These are phyloP conservation scores for Trichoderma asperellum DNA, from an alignment of 2,329 filamentous ascomycete genomes.

Conservation along the genomic window DNA sequence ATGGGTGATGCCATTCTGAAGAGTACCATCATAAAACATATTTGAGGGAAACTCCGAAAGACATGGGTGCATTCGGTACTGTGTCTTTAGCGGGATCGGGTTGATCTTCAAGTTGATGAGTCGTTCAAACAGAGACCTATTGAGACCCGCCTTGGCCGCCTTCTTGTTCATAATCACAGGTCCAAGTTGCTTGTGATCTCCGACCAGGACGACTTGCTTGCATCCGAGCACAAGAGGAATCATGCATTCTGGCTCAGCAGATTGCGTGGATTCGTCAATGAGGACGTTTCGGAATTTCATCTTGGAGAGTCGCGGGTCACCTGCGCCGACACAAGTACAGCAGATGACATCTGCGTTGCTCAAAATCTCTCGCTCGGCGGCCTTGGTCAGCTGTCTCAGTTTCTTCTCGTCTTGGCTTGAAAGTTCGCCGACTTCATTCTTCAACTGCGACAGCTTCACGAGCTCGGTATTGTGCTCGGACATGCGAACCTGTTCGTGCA, in stretches of 20 bases:
- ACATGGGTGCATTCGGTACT: constrained; percentile 99
- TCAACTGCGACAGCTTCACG: constrained; percentile 88
- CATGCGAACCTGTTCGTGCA: constrained; percentile 97
- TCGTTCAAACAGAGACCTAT: constrained; percentile 98
- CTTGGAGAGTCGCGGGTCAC: constrained; percentile 91
- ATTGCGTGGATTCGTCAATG: constrained; percentile 98
- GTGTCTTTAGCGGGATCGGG: constrained; percentile 91
- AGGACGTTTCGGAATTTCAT: constrained; percentile 98
- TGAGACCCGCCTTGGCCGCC: constrained; percentile 93
- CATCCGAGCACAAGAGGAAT: constrained; percentile 95
- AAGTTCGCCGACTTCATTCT: constrained; percentile 86
- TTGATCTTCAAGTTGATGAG: constrained; percentile 88
- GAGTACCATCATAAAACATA: constrained; percentile 98
- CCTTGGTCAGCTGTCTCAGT: constrained; percentile 91
- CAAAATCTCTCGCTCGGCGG: constrained; percentile 92
- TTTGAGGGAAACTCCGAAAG: constrained; percentile 97
- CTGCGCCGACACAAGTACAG: constrained; percentile 97
- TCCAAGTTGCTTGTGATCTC: constrained; percentile 96
- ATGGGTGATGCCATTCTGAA: constrained; percentile 95
- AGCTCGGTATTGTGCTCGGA: constrained; percentile 95
- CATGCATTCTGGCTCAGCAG: constrained; percentile 98
- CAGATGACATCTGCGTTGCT: constrained; percentile 97
- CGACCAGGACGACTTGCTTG: constrained; percentile 98
- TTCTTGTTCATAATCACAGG: constrained; percentile 99
- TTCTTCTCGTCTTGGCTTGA: constrained; percentile 98